phyloP scores from a whole-genome alignment of 2,329 filamentous ascomycete genomes.

The Botryotinia convoluta region DNA sequence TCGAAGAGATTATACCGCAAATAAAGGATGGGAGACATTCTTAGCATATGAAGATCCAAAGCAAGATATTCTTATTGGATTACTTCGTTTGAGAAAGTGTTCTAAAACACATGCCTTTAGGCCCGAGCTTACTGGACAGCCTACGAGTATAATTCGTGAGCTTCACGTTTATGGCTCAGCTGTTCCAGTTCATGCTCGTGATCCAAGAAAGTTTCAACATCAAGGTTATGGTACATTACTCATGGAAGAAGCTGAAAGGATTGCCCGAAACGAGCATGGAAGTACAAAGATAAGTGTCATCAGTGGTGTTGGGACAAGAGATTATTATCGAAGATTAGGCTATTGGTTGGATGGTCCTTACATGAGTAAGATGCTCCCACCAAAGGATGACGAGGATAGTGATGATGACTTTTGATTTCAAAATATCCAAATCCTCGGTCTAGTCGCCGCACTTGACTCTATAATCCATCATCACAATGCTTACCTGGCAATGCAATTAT shows the following conservation, averaged over 20 bases:
- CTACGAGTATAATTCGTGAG: slow-evolving; percentile 88
- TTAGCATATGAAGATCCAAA: slow-evolving; percentile 97
- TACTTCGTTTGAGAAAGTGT: slow-evolving; percentile 87
- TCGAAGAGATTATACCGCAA: slow-evolving; percentile 88
- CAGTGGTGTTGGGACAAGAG: slow-evolving; percentile 92
- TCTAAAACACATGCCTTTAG: slow-evolving; percentile 89
- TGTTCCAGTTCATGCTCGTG: slow-evolving; percentile 93
- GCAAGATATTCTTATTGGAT: slow-evolving; percentile 92
- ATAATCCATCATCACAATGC: neutral
- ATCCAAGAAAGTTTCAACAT: slow-evolving; percentile 96
- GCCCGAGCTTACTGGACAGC: slow-evolving; percentile 79
- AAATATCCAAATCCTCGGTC: neutral
- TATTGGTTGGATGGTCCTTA: slow-evolving; percentile 80
- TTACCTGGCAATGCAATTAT: neutral
- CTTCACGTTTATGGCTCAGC: slow-evolving; percentile 96
- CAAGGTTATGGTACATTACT: slow-evolving; percentile 93
- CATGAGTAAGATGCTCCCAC: slow-evolving; percentile 38
- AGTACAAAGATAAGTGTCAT: slow-evolving; percentile 96
- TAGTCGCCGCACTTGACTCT: neutral
- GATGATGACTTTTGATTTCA: slow-evolving; percentile 31
- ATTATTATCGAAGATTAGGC: slow-evolving; percentile 90
- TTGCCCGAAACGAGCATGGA: slow-evolving; percentile 89
- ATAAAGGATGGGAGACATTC: slow-evolving; percentile 98
- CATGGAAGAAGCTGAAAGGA: slow-evolving; percentile 97
- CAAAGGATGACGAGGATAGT: slow-evolving; percentile 36